phyloP scores from a whole-genome alignment of 2,329 filamentous ascomycete genomes.

The Neopestalotiopsis sp. region DNA sequence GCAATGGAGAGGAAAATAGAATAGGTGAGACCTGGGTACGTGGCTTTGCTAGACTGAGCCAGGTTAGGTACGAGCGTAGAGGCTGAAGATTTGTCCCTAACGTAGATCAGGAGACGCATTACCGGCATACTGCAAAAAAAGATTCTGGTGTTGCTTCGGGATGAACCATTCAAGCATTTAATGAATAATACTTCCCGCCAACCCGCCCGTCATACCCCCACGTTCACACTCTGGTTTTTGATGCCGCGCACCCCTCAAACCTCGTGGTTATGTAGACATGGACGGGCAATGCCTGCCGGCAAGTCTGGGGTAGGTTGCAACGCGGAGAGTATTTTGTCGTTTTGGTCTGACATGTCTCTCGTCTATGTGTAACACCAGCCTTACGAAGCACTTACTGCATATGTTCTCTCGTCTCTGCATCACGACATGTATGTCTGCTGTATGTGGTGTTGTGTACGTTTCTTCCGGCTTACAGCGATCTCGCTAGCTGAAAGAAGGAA shows the following conservation, averaged over 20 bases:
- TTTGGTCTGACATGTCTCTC: background rate
- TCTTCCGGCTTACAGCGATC: background rate
- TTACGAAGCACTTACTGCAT: constrained; percentile 7
- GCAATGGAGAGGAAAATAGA: background rate
- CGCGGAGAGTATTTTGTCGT: constrained; percentile 3
- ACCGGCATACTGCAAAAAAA: no score
- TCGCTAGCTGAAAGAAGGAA: background rate
- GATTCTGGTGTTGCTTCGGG: background rate
- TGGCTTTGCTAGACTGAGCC: background rate
- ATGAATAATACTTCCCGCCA: background rate
- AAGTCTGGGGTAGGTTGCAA: background rate
- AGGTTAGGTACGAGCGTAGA: no score
- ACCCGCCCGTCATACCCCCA: background rate
- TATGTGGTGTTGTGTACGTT: background rate
- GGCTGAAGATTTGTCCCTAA: no score
- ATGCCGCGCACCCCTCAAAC: background rate
- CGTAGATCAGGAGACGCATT: no score
- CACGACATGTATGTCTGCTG: background rate
- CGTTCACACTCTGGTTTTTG: background rate
- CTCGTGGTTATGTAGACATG: background rate
- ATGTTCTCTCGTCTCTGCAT: no score
- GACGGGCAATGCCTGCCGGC: constrained; percentile 4
- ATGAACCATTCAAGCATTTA: background rate
- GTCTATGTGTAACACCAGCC: constrained; percentile 10
- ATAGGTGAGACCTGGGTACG: background rate